A percentile compares a stretch with the other conserved stretches of the same genome.
Conservation (phyloP, 306 rosid genomes). For the Cucumis cinereus region DNA sequence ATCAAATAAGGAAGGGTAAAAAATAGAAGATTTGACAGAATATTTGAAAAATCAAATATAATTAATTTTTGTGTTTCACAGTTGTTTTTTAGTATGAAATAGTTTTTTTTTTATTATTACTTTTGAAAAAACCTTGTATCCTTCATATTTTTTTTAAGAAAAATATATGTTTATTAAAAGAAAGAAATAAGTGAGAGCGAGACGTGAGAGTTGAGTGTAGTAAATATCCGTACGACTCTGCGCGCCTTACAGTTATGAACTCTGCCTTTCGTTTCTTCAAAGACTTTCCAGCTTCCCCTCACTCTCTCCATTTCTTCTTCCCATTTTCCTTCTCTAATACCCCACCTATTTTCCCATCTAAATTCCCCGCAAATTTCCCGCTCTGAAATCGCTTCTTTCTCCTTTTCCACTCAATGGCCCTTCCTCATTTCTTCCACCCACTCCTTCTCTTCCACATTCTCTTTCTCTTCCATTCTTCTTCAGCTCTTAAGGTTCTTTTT, state of each 20-base stretch:
- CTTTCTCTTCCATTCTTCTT: slow-evolving; percentile 29
- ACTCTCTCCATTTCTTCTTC: not conserved
- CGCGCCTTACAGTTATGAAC: not conserved
- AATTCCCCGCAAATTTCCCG: not conserved
- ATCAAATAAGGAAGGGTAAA: too few relatives aligned
- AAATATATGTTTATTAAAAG: too few relatives aligned
- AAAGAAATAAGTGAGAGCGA: not conserved
- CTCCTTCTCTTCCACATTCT: slow-evolving; percentile 20
- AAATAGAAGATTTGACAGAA: too few relatives aligned
- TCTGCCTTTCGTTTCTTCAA: not conserved
- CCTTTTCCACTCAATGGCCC: not conserved
- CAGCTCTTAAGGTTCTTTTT: slow-evolving; percentile 52
- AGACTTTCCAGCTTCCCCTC: not conserved
- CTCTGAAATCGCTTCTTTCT: not conserved
- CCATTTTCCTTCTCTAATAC: not conserved
- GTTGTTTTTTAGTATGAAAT: too few relatives aligned
- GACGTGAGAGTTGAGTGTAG: not conserved
- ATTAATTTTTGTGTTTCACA: too few relatives aligned
- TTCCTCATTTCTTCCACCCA: slow-evolving; percentile 18
- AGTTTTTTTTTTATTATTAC: too few relatives aligned
- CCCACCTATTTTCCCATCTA: not conserved
- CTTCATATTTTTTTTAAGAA: too few relatives aligned
- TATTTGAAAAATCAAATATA: too few relatives aligned
- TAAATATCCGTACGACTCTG: not conserved
- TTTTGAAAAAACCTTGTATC: too few relatives aligned